Percentiles rank a stretch among this genome's conserved stretches.
Evolutionary conservation across 169 alveolate genomes (phyloP).

Genomic region (Babesia gibsoni): DNA sequence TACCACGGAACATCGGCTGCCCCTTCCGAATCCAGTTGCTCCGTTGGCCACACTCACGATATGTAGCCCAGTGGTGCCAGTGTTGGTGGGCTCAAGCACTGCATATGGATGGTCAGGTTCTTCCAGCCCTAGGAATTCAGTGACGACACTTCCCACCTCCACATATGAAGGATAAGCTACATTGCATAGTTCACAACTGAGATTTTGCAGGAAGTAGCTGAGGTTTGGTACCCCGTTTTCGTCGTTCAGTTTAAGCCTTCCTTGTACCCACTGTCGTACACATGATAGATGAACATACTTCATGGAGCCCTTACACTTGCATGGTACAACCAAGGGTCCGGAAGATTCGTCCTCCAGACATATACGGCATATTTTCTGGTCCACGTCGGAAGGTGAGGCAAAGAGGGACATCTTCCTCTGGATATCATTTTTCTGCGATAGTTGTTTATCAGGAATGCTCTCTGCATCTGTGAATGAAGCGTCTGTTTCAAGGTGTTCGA

Average conservation of each 20-base stretch:
- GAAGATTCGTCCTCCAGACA: conserved; percentile 83
- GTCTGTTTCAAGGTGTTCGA: too few species aligned
- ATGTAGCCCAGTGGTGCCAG: conserved; percentile 73
- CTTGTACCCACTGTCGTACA: conserved; percentile 89
- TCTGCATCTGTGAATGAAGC: too few species aligned
- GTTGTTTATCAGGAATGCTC: too few species aligned
- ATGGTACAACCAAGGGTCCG: conserved; percentile 93
- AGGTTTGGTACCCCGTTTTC: conserved; percentile 60
- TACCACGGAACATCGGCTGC: conserved; percentile 90
- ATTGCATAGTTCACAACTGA: conserved; percentile 93
- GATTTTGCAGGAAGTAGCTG: conserved; percentile 82
- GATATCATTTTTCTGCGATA: too few species aligned
- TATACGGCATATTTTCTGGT: conserved; percentile 76
- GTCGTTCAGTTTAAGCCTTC: conserved; percentile 73
- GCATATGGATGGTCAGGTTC: conserved; percentile 83
- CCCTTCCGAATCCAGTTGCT: conserved; percentile 85
- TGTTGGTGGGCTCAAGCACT: conserved; percentile 76
- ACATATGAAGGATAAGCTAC: conserved; percentile 80
- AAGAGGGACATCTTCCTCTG: too few species aligned
- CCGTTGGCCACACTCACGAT: conserved; percentile 74
- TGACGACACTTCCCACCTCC: conserved; percentile 64
- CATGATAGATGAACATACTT: conserved; percentile 91
- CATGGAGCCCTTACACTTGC: conserved; percentile 95
- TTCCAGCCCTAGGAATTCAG: conserved; percentile 83
- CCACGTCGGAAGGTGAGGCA: not conserved